Percentiles rank a stretch among this genome's conserved stretches.
Evolutionary conservation across 768 basidiomycete genomes (phyloP).

Genomic region (Dacryopinax spathularia): DNA sequence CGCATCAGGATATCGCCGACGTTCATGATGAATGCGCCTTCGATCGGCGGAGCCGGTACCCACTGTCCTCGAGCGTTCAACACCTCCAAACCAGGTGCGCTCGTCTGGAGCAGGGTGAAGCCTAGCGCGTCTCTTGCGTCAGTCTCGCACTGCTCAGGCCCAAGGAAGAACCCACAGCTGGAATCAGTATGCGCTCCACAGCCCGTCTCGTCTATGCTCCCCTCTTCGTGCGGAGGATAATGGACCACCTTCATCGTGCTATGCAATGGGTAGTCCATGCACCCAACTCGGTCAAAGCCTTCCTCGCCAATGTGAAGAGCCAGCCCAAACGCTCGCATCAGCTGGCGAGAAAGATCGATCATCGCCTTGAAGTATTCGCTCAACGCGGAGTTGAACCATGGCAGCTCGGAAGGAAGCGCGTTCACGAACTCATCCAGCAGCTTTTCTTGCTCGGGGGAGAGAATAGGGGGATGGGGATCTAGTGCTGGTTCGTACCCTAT

Average conservation of each 20-base stretch:
- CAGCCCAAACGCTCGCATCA: background rate
- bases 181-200: background rate
- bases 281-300: background rate
- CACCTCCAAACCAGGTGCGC: background rate
- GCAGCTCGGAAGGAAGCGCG: background rate
- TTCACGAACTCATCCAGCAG: background rate
- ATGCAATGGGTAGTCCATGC: background rate
- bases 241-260: background rate
- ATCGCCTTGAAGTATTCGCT: background rate
- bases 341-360: background rate
- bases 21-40: background rate
- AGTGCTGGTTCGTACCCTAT: background rate
- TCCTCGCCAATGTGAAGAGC: background rate
- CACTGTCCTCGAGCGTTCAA: background rate
- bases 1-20: background rate
- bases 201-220: background rate
- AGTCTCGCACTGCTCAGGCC: background rate
- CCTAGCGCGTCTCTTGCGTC: background rate
- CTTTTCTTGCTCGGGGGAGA: background rate
- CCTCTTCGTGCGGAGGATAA: background rate
- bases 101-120: background rate
- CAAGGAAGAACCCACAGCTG: background rate
- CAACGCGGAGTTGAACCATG: background rate
- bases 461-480: background rate
- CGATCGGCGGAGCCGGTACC: background rate